phyloP scores from a whole-genome alignment of 139 green algal genomes.

The Deuterostichococcus epilithicus region DNA sequence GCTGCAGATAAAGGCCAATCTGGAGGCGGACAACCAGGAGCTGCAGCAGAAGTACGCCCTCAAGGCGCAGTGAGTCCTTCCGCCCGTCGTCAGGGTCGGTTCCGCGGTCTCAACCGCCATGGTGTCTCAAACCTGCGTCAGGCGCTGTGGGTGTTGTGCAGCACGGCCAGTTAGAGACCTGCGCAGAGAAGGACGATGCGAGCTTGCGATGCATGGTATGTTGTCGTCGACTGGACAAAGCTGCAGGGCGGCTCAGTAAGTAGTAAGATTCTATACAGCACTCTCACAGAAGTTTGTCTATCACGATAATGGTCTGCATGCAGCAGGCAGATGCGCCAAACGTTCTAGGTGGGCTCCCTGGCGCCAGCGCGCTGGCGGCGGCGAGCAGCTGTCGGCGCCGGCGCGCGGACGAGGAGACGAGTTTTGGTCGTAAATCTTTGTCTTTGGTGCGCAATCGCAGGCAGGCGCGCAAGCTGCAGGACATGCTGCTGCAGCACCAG shows the following conservation, averaged over 20 bases:
- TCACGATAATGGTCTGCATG: too few species aligned
- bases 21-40: conserved; percentile 59
- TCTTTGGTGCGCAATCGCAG: conserved; percentile 21
- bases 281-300: not conserved
- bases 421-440: not conserved
- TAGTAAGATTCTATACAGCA: too few species aligned
- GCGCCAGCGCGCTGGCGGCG: too few species aligned
- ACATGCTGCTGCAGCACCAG: conserved; percentile 23
- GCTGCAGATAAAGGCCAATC: conserved; percentile 34
- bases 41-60: conserved; percentile 69
- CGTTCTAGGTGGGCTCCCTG: too few species aligned
- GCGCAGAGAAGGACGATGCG: too few species aligned
- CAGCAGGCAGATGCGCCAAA: too few species aligned
- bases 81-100: not conserved
- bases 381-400: not conserved
- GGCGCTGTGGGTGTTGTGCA: not conserved
- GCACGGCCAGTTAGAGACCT: too few species aligned
- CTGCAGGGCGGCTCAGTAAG: too few species aligned
- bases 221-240: too few species aligned
- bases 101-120: not conserved
- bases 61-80: conserved; percentile 55
- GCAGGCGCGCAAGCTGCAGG: conserved; percentile 59
- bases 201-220: too few species aligned
- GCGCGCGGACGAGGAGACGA: not conserved
- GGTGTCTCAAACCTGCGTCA: not conserved